phyloP scores from a whole-genome alignment of 805 yeast species.

The Candida easanensis region DNA sequence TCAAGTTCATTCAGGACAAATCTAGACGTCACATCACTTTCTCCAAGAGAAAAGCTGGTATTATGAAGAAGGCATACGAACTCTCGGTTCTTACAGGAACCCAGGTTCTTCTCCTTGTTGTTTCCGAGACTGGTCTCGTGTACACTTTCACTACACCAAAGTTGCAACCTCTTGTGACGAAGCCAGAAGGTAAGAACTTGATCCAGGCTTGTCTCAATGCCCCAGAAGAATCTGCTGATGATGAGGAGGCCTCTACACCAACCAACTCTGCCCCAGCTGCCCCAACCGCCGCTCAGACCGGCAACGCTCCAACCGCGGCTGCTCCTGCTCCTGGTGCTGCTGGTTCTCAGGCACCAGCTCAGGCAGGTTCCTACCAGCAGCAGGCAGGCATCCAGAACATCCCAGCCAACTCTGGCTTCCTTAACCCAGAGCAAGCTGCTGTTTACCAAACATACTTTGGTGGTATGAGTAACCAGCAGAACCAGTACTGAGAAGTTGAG shows the following conservation, averaged over 20 bases:
- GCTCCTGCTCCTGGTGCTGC: conserved; percentile 23
- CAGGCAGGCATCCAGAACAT: conserved; percentile 39
- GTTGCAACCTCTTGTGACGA: conserved; percentile 95
- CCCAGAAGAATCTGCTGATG: conserved; percentile 69
- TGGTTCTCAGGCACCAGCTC: conserved; percentile 14
- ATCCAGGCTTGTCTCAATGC: conserved; percentile 97
- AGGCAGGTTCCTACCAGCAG: conserved; percentile 39
- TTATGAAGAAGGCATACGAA: conserved; percentile 99
- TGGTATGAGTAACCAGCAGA: conserved; percentile 56
- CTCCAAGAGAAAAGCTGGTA: conserved; percentile 97
- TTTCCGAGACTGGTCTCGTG: conserved; percentile 97
- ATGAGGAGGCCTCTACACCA: conserved; percentile 36
- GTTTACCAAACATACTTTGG: conserved; percentile 65
- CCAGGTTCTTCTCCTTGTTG: conserved; percentile 90
- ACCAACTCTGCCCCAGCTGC: conserved; percentile 30
- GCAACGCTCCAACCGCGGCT: conserved; percentile 9
- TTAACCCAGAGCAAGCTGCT: conserved; percentile 47
- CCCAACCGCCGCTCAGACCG: conserved; percentile 1
- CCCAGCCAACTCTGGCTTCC: conserved; percentile 42
- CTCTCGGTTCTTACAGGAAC: conserved; percentile 95
- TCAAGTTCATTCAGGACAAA: conserved; percentile 95
- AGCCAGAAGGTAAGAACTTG: conserved; percentile 94
- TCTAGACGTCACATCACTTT: conserved; percentile 97
- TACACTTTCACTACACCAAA: conserved; percentile 99
- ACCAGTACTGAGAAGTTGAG: conserved; percentile 38